phyloP scores from a whole-genome alignment of 148 eudicot species.

The Talinum fruticosum region DNA sequence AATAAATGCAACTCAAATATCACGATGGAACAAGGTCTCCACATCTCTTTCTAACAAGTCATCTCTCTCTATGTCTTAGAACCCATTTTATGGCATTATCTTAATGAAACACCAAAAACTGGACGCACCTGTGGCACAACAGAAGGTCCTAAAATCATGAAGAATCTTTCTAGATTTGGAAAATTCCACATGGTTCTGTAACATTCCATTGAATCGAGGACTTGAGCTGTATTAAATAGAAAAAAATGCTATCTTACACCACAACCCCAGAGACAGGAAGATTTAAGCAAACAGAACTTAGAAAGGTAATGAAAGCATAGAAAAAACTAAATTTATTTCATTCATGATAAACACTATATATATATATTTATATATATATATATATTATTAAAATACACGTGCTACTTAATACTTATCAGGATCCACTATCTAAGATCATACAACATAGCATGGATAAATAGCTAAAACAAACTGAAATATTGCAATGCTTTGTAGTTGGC shows the following conservation, averaged over 20 bases:
- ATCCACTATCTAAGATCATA: neutral
- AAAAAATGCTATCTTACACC: conserved; percentile 23
- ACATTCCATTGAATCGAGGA: conserved; percentile 38
- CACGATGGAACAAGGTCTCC: neutral
- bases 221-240: conserved; percentile 59
- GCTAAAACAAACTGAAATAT: neutral
- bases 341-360: neutral
- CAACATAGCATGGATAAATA: neutral
- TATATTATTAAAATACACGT: neutral
- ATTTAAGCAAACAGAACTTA: neutral
- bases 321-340: neutral
- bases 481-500: neutral
- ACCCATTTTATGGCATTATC: neutral
- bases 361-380: too few relatives aligned
- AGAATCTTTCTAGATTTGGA: conserved; percentile 40
- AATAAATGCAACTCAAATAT: neutral
- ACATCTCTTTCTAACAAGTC: neutral
- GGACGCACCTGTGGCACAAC: conserved; percentile 65
- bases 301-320: neutral
- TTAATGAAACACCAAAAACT: conserved; percentile 10
- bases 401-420: neutral
- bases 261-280: conserved; percentile 7
- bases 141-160: conserved; percentile 54
- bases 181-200: conserved; percentile 42
- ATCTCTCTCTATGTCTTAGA: neutral